Evolutionary conservation across 345 rosid genomes (phyloP).

Genomic region (Eutrema heterophyllum): DNA sequence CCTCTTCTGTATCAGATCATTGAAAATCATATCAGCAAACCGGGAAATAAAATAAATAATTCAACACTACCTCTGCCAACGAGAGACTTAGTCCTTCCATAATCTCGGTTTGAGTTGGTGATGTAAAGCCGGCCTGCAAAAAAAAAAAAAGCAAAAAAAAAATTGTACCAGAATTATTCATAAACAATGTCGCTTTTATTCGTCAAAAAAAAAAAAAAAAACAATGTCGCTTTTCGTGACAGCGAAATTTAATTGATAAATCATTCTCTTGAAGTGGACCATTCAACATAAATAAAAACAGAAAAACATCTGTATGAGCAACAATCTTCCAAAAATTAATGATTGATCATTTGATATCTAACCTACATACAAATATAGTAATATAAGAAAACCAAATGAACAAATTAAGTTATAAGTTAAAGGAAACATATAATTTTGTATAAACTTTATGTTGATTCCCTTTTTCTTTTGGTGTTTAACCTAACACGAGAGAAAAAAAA

Average conservation of each 20-base stretch:
- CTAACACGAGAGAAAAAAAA: neutral
- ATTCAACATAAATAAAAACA: neutral
- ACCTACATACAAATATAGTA: neutral
- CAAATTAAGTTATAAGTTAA: neutral
- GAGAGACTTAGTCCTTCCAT: constrained; percentile 58
- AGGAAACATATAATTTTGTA: neutral
- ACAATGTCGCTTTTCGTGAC: neutral
- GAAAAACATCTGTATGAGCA: neutral
- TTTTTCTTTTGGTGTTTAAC: neutral
- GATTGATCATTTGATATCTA: neutral
- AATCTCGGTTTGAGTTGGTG: constrained; percentile 81
- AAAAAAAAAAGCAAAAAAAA: neutral
- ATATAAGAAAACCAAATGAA: neutral
- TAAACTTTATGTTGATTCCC: neutral
- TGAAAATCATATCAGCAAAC: neutral
- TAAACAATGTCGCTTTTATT: neutral
- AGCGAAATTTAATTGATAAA: neutral
- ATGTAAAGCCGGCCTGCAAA: constrained; percentile 70
- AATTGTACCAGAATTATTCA: neutral
- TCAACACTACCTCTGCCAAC: neutral
- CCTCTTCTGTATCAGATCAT: too few species aligned
- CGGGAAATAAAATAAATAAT: neutral
- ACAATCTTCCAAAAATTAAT: neutral
- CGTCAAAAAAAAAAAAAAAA: neutral
- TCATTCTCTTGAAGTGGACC: neutral